Base-by-base conservation (phyloP, 371 early-diverging fungal genomes). In the Funneliformis caledonium region DNA sequence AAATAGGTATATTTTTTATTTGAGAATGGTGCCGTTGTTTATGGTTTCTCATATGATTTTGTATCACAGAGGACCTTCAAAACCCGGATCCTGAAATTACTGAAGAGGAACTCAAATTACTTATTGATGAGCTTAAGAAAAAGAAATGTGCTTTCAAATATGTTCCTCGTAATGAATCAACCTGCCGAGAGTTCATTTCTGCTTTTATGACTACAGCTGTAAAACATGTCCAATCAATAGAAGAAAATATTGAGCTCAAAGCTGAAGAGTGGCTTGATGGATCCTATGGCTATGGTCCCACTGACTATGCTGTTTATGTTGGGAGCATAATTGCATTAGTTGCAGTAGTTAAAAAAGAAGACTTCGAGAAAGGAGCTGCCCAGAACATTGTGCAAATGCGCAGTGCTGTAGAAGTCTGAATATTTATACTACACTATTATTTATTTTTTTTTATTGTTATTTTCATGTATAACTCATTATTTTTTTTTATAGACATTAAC, bases 381-480 rank as follows among this genome's bases (percentile, higher is more conserved):
- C 52, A 77, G 14, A 77, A 77, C 16, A 77, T 77, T 26, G 67
- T 67, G 31, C 68, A 77, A 77, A 67, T 77, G 52, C 68, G 50
- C 14, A 77, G 22, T 67, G 68, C 78, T 48, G 33, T 77, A 16
- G 78, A 77, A 45, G 47, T 56, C 10, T 19, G 0, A 3, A 37
- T 1, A 37, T 37, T 37, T 37, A 37, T 37, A 37, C 6, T 4
- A 33, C 16, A n/a, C n/a, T 42, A 67, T 67, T 19, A 14, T 33
- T 37, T 8, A 6, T 9, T 67, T 67, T 45, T n/a, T 42, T 45
- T 67, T 37, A 37, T 67, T 31, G 12, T 67, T 67, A 4, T 26
- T n/a, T 26, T 16, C 4, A 31, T 26, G 42, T 4, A 61, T 22
- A 37, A 4, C 9, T 19, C 8, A n/a, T 2, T 10, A 7, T 31